phyloP scores from a whole-genome alignment of 768 basidiomycete genomes.

The Pleurotus tuber-regium region DNA sequence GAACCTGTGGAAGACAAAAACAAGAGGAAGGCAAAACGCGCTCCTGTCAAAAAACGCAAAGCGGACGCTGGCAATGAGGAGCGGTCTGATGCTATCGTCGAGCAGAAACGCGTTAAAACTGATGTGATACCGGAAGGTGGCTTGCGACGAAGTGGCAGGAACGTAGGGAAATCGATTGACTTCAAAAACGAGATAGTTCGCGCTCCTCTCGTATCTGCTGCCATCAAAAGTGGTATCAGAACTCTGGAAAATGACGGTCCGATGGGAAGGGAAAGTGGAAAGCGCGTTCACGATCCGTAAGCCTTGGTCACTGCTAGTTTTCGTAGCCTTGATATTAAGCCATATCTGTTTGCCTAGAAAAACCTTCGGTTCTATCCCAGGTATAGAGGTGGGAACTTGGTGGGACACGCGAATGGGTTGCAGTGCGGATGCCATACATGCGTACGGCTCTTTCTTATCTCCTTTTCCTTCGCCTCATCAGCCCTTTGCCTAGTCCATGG shows the following conservation, averaged over 20 bases:
- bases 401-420: conserved; percentile 75
- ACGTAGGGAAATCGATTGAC: conserved; percentile 54
- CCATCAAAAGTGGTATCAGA: conserved; percentile 36
- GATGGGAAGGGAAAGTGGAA: conserved; percentile 32
- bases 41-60: conserved; percentile 41
- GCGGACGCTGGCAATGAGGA: conserved; percentile 19
- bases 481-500: conserved; percentile 67
- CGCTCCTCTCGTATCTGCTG: conserved; percentile 31
- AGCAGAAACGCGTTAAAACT: conserved; percentile 31
- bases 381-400: conserved; percentile 75
- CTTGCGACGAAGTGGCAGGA: conserved; percentile 66
- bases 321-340: not conserved
- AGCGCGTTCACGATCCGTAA: conserved; percentile 51
- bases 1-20: conserved; percentile 44
- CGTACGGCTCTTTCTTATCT: conserved; percentile 48
- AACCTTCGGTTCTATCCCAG: conserved; percentile 78
- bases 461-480: no score
- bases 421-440: conserved; percentile 78
- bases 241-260: conserved; percentile 31
- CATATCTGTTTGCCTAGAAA: conserved; percentile 44
- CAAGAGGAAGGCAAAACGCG: conserved; percentile 18
- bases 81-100: conserved; percentile 20
- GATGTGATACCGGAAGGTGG: conserved; percentile 21
- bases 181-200: conserved; percentile 44
- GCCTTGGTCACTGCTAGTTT: conserved; percentile 23